Percentiles rank a stretch among this genome's conserved stretches.
phyloP scores from a whole-genome alignment of 2,329 filamentous ascomycete genomes.

The Colletotrichum aenigma region DNA sequence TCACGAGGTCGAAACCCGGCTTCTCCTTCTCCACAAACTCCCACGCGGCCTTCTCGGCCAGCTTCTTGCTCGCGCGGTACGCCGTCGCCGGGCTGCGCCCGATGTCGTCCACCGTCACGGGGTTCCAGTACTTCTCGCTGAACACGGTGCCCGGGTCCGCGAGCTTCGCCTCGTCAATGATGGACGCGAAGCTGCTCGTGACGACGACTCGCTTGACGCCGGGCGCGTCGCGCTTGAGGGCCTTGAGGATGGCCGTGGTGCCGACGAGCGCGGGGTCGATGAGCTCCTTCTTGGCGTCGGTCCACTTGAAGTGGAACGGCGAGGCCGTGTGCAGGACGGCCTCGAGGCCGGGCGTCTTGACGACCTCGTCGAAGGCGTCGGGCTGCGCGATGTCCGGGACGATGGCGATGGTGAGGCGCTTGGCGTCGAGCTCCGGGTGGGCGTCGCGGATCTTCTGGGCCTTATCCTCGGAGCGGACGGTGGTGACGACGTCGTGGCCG shows the following conservation, averaged over 20 bases:
- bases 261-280: constrained; percentile 63
- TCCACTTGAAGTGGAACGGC: constrained; percentile 60
- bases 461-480: constrained; percentile 59
- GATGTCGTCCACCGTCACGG: constrained; percentile 50
- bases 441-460: constrained; percentile 55
- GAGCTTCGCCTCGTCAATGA: constrained; percentile 44
- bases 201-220: constrained; percentile 73
- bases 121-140: constrained; percentile 58
- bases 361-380: constrained; percentile 73
- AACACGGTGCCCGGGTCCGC: constrained; percentile 44
- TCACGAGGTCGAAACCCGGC: constrained; percentile 54
- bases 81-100: constrained; percentile 41
- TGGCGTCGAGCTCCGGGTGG: constrained; percentile 43
- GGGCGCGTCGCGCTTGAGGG: constrained; percentile 63
- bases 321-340: constrained; percentile 66
- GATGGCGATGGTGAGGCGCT: constrained; percentile 58
- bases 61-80: constrained; percentile 60
- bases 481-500: constrained; percentile 58
- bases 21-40: constrained; percentile 49
- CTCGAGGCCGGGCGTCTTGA: constrained; percentile 53
- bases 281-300: constrained; percentile 56
- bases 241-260: constrained; percentile 73
- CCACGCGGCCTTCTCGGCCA: constrained; percentile 59
- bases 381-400: constrained; percentile 79
- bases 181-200: constrained; percentile 60